Percentiles rank a stretch among this genome's conserved stretches.
phyloP scores from a whole-genome alignment of 202 grass and related monocot genomes.

The Tripidium arundinaceum region DNA sequence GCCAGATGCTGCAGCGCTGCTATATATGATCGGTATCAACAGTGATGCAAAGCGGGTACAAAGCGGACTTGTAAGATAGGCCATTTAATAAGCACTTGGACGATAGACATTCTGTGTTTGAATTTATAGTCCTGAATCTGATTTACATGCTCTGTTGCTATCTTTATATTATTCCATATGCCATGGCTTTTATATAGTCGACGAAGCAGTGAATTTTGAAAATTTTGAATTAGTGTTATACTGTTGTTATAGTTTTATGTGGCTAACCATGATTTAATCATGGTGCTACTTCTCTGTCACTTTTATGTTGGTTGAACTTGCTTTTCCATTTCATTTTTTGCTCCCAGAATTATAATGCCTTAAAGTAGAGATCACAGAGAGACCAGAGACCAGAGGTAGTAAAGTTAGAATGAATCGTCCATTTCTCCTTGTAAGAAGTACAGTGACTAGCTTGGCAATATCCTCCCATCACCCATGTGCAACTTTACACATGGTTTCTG shows the following conservation, averaged over 20 bases:
- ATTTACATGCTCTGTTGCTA: not conserved
- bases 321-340: not conserved
- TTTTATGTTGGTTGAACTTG: not conserved
- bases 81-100: no score
- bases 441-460: constrained; percentile 3
- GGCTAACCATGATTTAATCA: not conserved
- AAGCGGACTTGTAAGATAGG: no score
- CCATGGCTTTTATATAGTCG: no score
- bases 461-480: constrained; percentile 24
- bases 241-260: not conserved
- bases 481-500: constrained; percentile 7
- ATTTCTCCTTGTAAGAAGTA: constrained; percentile 3
- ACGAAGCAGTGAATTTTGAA: not conserved
- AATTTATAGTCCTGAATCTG: not conserved
- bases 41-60: not conserved
- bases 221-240: not conserved
- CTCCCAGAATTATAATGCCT: not conserved
- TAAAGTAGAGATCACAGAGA: not conserved
- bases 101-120: no score
- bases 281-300: not conserved
- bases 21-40: not conserved
- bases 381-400: not conserved
- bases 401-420: not conserved
- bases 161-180: not conserved
- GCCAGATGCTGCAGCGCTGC: not conserved